Base-by-base conservation (phyloP, 306 rosid genomes). In the Arachis hypogaea region DNA sequence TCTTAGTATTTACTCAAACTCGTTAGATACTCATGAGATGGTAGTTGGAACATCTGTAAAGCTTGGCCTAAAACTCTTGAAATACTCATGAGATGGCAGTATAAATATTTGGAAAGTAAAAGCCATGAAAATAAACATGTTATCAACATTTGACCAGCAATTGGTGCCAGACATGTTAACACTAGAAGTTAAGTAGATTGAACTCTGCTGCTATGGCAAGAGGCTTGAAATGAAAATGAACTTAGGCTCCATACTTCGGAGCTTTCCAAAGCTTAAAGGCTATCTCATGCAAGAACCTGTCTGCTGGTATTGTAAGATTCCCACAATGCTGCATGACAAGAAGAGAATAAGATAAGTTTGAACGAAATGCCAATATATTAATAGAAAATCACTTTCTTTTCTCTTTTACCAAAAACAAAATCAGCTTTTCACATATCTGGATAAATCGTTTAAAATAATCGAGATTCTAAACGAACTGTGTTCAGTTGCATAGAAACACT, bases 261-360 rank as follows among this genome's bases (percentile, higher is more conserved):
- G 96, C 97, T 84, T 92, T 94, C 97, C 99, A 94, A 14, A 94
- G 88, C 88, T 92, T 94, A 83, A 94, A 94, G 70, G 99, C 98
- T 47, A 92, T 83, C 81, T 92, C 98, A 16, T 95, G 96, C 81
- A 95, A 79, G 86, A 95, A 90, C 74, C 99, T 84, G 82, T 95
- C 98, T 57, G 96, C 98, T 0, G 98, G 99, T 70, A 95, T 95
- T 16, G 86, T 79, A 16, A 90, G 97, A 81, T 87, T 92, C 57
- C 95, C 91, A 75, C 98, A 88, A 46, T 46, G 73, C 99, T 92
- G 91, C 85, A 61, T 58, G 38, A 41, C 38, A 75, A 73, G 82
- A 59, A 36, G 22, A 45, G 55, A 68, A 42, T 33, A 36, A 56
- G 49, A 30, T 5, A 40, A 7, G 40, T 63, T 61, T 62, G 43